Conservation (phyloP, 2,329 filamentous ascomycete genomes). For the Hypoxylon sp. region DNA sequence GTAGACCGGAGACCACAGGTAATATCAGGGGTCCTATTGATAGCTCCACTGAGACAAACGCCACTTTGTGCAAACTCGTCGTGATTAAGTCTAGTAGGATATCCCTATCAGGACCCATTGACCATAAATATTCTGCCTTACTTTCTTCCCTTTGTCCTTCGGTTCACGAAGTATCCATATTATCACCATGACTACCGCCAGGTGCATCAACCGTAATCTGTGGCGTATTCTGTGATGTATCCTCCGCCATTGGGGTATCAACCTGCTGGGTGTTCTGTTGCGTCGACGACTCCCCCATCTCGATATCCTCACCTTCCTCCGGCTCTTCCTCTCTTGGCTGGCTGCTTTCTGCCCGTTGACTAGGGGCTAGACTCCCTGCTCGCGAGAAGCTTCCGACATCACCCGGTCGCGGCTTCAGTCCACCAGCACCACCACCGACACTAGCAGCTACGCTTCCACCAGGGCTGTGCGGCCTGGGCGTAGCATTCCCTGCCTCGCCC, state of each 20-base stretch:
- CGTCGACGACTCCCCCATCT: slow-evolving; percentile 57
- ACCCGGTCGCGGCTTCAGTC: slow-evolving; percentile 51
- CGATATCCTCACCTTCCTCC: slow-evolving; percentile 55
- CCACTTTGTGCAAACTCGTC: not conserved
- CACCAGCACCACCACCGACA: not conserved
- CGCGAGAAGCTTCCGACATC: slow-evolving; percentile 39
- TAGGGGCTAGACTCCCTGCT: slow-evolving; percentile 56
- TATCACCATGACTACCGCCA: slow-evolving; percentile 64
- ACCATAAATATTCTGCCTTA: not conserved
- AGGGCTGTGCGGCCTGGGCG: slow-evolving; percentile 58
- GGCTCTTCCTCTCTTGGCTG: slow-evolving; percentile 58
- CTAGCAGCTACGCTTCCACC: slow-evolving; percentile 41
- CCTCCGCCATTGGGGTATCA: slow-evolving; percentile 59
- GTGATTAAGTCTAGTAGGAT: not conserved
- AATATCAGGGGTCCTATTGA: not conserved
- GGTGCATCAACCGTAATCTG: slow-evolving; percentile 66
- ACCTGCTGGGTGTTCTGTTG: slow-evolving; percentile 52
- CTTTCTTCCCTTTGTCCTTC: slow-evolving; percentile 22
- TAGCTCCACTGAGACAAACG: not conserved
- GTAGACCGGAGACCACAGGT: not conserved
- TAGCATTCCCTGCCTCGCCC: slow-evolving; percentile 52
- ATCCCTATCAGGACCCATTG: not conserved
- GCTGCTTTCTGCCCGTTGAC: slow-evolving; percentile 52
- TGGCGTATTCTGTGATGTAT: slow-evolving; percentile 62
- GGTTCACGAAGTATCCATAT: slow-evolving; percentile 74